Evolutionary conservation across 1,139 yeast genomes (phyloP), one percentile per base, ranked within the genome.

Genomic region (Kazachstania sp.): DNA sequence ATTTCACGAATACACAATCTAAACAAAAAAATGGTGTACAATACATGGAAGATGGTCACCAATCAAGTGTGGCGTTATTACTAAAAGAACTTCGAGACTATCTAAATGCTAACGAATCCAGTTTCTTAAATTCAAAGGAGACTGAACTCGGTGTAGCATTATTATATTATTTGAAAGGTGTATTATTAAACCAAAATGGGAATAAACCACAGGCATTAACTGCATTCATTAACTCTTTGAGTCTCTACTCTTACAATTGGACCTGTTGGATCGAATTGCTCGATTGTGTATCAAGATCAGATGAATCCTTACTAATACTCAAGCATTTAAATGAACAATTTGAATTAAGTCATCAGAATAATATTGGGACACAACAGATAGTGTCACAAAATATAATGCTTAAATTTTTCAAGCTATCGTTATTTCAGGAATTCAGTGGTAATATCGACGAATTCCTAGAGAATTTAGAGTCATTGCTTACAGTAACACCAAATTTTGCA

Each of bases 181-280:
- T 85, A 5, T 71, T 85, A 2, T 73, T 81, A 51, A 71, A 79
- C 48, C 79, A 78, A 53, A 83, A 83, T 58, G 81, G 81, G 50
- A 79, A 83, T 53, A 69, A 68, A 28, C 58, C 69, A 2, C 67
- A 71, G 39, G 96, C 97, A 0, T 79, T 82, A 49, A 69, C 72
- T 23, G 70, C 71, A 44, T 72, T 88, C 39, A 69, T 79, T 41
- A 71, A 72, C 44, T 83, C 96, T 4, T 39, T 70, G 16, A 58
- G 63, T 28, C 37, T 74, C 26, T 87, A 83, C 56, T 95, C 97
- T 0, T 85, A 75, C 63, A 92, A 92, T 59, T 92, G 97, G 97
- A 79, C 92, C 47, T 86, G 95, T 50, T 94, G 97, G 97, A 75
- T 77, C 51, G 97, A 92, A 60, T 70, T 92, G 36, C 70, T 83